These are phyloP conservation scores for Pleurotus djamor DNA, from an alignment of 768 basidiomycete genomes.

Conservation along the genomic window DNA sequence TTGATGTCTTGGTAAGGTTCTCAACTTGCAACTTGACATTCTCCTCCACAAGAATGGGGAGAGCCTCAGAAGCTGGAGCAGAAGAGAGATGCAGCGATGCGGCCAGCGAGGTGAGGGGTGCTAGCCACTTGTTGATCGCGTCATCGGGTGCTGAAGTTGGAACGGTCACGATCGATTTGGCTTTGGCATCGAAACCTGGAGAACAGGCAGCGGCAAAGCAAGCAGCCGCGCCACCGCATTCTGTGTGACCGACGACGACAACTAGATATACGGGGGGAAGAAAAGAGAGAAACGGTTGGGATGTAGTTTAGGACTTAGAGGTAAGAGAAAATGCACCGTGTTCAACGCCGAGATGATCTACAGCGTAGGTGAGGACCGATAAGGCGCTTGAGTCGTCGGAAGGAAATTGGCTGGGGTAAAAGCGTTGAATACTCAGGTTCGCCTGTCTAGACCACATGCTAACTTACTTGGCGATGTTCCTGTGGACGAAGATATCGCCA, in stretches of 20 bases:
- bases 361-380: conserved; percentile 58
- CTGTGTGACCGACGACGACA: conserved; percentile 65
- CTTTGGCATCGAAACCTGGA: conserved; percentile 5
- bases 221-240: conserved; percentile 59
- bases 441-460: background rate
- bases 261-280: conserved; percentile 31
- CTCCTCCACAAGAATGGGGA: conserved; percentile 33
- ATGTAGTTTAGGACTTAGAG: conserved; percentile 2
- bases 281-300: conserved; percentile 1
- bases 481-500: conserved; percentile 63
- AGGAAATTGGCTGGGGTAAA: conserved; percentile 50
- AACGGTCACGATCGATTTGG: conserved; percentile 9
- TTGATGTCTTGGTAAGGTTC: conserved; percentile 25
- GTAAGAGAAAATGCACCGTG: conserved; percentile 43
- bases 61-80: conserved; percentile 15
- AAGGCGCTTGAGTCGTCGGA: conserved; percentile 55
- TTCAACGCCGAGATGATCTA: conserved; percentile 51
- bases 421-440: background rate
- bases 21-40: conserved; percentile 37
- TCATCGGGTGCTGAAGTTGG: conserved; percentile 18
- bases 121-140: conserved; percentile 53
- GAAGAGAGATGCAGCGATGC: conserved; percentile 27
- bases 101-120: conserved; percentile 46
- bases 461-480: conserved; percentile 70
- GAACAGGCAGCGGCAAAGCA: conserved; percentile 26